A percentile compares a stretch with the other conserved stretches of the same genome.
These are phyloP conservation scores for Fusarium keratoplasticum DNA, from an alignment of 2,329 filamentous ascomycete species.

Conservation along the genomic window DNA sequence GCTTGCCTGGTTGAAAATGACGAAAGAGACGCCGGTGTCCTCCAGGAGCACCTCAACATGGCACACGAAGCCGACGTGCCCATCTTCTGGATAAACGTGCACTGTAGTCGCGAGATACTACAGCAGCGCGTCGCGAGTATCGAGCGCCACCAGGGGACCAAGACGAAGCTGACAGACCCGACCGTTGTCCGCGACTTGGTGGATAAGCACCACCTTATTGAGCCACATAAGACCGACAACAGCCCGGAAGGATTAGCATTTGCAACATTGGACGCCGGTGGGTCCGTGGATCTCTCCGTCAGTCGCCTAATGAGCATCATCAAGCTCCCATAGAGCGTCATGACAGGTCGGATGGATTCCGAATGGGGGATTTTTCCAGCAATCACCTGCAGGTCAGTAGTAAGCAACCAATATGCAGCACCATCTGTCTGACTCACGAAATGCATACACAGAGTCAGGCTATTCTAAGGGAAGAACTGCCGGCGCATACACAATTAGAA, in stretches of 20 bases:
- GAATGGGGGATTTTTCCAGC: background rate
- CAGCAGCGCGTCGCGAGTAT: background rate
- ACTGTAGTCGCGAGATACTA: background rate
- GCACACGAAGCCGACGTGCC: background rate
- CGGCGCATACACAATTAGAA: fast-evolving
- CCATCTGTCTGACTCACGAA: background rate
- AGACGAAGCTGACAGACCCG: background rate
- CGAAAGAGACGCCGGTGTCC: conserved; percentile 6
- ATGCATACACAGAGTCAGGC: background rate
- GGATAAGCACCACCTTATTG: background rate
- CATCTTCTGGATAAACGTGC: conserved; percentile 28
- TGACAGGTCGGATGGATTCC: background rate
- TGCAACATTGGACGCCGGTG: background rate
- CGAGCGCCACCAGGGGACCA: background rate
- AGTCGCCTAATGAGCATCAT: background rate
- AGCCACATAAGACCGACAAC: background rate
- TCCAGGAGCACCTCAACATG: conserved; percentile 31
- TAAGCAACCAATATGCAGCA: background rate
- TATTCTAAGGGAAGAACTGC: fast-evolving
- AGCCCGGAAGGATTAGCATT: background rate
- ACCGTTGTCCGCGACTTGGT: background rate
- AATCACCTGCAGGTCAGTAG: background rate
- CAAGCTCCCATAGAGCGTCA: background rate
- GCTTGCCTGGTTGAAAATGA: conserved; percentile 25
- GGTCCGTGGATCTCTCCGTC: background rate